Percentiles rank a stretch among this genome's conserved stretches.
Conservation (phyloP, 441 rosid genomes). For the Sinapis alba region DNA sequence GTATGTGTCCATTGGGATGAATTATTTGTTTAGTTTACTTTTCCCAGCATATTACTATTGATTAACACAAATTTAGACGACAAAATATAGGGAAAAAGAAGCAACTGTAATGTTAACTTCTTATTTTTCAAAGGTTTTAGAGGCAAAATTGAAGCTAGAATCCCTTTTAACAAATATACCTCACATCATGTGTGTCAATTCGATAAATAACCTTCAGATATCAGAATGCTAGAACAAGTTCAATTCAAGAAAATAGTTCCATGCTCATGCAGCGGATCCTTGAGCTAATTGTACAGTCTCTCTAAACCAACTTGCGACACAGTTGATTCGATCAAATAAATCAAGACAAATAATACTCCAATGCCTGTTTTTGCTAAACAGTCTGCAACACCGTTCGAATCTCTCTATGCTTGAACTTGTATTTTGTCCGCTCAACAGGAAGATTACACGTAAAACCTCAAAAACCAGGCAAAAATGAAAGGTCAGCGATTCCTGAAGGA, state of each 20-base stretch:
- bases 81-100: too few species aligned
- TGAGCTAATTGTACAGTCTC: not conserved
- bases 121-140: not conserved
- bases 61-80: too few species aligned
- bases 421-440: not conserved
- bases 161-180: too few species aligned
- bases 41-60: too few species aligned
- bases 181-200: not conserved
- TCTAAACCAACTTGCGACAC: not conserved
- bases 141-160: not conserved
- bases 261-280: not conserved
- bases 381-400: not conserved
- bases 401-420: not conserved
- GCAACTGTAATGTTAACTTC: not conserved
- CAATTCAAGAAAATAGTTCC: not conserved
- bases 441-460: constrained; percentile 36
- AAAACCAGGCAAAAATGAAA: constrained; percentile 88
- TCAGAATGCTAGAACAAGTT: not conserved
- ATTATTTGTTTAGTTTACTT: not conserved
- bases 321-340: not conserved
- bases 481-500: constrained; percentile 80
- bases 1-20: not conserved
- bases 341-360: not conserved
- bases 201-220: not conserved
- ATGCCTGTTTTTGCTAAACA: not conserved